A percentile compares a stretch with the other conserved stretches of the same genome.
Conservation (phyloP, 305 asterid genomes). For the Fraxinus floribunda region DNA sequence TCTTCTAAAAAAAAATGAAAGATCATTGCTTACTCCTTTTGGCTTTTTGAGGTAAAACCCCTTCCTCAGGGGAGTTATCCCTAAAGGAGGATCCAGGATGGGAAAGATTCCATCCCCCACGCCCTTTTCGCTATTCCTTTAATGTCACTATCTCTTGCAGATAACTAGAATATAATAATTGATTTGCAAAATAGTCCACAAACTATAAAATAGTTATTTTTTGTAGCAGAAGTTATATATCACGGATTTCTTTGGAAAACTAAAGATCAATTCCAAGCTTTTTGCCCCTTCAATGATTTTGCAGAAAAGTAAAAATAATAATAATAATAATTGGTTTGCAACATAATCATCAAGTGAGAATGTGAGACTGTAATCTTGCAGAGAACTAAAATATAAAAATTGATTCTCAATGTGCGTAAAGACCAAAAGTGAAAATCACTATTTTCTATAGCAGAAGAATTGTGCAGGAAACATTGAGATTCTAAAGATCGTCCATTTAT, state of each 20-base stretch:
- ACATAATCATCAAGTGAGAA: background rate
- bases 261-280: background rate
- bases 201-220: background rate
- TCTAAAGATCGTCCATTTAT: background rate
- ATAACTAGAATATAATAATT: background rate
- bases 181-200: background rate
- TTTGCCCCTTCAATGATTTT: background rate
- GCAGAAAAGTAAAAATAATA: background rate
- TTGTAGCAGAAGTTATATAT: background rate
- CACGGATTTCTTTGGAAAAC: background rate
- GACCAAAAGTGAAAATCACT: background rate
- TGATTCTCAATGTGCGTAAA: background rate
- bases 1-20: background rate
- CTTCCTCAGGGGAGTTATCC: background rate
- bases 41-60: background rate
- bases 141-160: background rate
- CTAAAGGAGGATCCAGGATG: background rate
- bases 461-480: background rate
- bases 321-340: background rate
- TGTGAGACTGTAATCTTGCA: background rate
- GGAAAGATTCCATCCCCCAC: background rate
- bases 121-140: background rate
- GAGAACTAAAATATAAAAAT: background rate
- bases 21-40: background rate
- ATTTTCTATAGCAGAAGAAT: background rate